Evolutionary conservation across 208 protist genomes (phyloP).

Genomic region (Wallacemonas collosoma): DNA sequence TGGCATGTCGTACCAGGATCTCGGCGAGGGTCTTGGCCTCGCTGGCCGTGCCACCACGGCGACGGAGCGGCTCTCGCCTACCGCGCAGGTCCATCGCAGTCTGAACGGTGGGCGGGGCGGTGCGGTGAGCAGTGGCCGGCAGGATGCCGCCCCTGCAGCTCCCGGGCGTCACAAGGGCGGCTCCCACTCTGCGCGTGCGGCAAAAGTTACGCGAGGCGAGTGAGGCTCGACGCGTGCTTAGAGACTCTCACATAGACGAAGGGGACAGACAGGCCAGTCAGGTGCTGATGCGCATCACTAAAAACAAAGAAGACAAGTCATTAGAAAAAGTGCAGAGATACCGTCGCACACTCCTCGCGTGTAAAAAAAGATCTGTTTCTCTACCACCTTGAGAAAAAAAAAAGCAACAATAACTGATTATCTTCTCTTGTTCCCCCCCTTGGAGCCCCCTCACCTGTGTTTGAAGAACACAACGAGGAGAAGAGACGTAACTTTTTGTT

Average conservation of each 20-base stretch:
- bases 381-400: too few relatives aligned
- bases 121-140: not conserved
- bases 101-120: not conserved
- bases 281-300: too few relatives aligned
- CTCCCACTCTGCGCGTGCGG: constrained; percentile 3
- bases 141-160: not conserved
- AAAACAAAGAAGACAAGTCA: too few relatives aligned
- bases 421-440: not conserved
- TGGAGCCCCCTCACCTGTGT: not conserved
- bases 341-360: too few relatives aligned
- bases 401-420: too few relatives aligned
- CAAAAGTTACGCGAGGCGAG: not conserved
- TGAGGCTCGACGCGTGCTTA: not conserved
- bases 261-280: too few relatives aligned
- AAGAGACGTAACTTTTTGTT: not conserved
- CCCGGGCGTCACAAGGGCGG: not conserved
- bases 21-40: constrained; percentile 17
- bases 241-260: too few relatives aligned
- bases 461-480: too few relatives aligned
- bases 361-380: too few relatives aligned
- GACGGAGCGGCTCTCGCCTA: not conserved
- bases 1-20: constrained; percentile 10
- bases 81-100: constrained; percentile 8
- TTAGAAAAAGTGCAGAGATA: too few relatives aligned
- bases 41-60: not conserved